These are phyloP conservation scores for Corymbia calophylla DNA, from an alignment of 441 rosid species.

Conservation along the genomic window DNA sequence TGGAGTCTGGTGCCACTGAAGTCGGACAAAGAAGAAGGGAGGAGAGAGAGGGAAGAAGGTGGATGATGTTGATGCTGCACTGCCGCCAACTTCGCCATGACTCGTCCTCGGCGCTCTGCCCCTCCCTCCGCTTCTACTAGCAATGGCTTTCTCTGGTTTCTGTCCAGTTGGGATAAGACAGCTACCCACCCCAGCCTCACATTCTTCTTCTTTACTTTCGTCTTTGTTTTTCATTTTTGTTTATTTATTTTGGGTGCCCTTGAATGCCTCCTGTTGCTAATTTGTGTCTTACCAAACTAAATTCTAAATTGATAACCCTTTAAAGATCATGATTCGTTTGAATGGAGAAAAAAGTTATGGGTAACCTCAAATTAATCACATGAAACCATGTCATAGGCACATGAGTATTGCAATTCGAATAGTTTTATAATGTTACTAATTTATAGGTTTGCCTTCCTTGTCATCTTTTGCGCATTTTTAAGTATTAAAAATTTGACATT, in stretches of 20 bases:
- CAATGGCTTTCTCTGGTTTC: slow-evolving; percentile 15
- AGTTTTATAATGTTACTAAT: neutral
- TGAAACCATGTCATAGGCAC: neutral
- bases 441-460: fast-evolving
- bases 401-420: fast-evolving
- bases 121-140: neutral
- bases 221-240: neutral
- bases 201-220: neutral
- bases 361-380: neutral
- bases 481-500: neutral
- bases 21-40: slow-evolving; percentile 76
- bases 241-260: neutral
- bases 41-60: slow-evolving; percentile 41
- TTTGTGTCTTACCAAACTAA: neutral
- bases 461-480: fast-evolving
- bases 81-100: slow-evolving; percentile 65
- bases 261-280: neutral
- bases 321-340: neutral
- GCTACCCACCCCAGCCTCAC: slow-evolving; percentile 14
- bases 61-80: slow-evolving; percentile 66
- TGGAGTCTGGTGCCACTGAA: slow-evolving; percentile 81
- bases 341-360: neutral
- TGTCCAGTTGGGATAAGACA: slow-evolving; percentile 43
- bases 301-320: neutral
- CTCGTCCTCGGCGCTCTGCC: neutral